Evolutionary conservation across 768 basidiomycete species (phyloP), one percentile per base, ranked within the genome.

Genomic region (Lepiota venenata): DNA sequence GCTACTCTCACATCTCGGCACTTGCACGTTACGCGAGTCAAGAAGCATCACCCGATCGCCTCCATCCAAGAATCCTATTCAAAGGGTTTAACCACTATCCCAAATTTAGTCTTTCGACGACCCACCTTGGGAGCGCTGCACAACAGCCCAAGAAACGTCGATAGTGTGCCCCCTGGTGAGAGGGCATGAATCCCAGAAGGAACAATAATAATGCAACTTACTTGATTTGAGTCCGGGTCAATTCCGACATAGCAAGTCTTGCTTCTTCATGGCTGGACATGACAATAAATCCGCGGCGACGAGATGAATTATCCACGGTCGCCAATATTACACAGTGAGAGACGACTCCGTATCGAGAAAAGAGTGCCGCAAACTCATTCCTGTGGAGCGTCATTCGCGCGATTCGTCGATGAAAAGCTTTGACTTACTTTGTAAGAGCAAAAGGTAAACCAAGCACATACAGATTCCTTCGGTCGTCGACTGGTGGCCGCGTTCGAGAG

Each of bases 111-210:
- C 44, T 9, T 38, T 35, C 12, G 39, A 36, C 12, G 35, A 58
- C 54, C 16, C 32, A 87, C 88, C 89, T 77, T 87, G 84, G 58
- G 89, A 92, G 42, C 89, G 87, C 60, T 92, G 89, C 36, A 92
- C 89, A 20, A 92, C 89, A 15, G 89, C 90, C 89, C 89, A 92
- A 5, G 89, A 91, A 48, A 92, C 80, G 64, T 92, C 89, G 43
- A 92, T 80, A 16, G 78, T 75, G 62, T 91, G 85, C 6, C 88
- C 87, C 63, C 87, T 91, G n/a, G 38, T 9, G 46, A 11, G 32
- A 37, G 39, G 11, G 47, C 44, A 35, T 41, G 42, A 38, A 58
- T 51, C 52, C 58, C 32, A 12, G 58, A 42, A 55, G 43, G 27
- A 18, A 7, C 37, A 11, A n/a, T 16, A 18, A 50, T 8, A 14